phyloP scores from a whole-genome alignment of 2,329 filamentous ascomycete genomes.

The Sporothrix pseudoabietina region DNA sequence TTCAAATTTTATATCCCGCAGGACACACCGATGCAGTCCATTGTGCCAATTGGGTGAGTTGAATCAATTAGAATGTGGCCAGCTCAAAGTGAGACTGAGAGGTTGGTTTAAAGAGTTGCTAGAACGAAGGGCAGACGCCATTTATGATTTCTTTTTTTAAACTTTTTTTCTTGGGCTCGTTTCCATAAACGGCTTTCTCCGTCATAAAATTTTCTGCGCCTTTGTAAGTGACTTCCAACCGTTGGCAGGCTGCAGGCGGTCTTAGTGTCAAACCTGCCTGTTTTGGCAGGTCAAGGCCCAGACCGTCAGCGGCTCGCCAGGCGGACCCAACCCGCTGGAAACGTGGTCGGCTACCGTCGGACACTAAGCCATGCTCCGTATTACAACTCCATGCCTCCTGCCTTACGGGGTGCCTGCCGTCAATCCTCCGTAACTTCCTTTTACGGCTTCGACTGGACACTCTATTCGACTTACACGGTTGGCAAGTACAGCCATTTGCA shows the following conservation, averaged over 20 bases:
- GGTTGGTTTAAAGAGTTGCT: background rate
- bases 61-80: background rate
- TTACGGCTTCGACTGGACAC: background rate
- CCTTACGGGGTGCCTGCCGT: too few relatives aligned
- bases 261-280: background rate
- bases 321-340: background rate
- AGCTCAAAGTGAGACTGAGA: background rate
- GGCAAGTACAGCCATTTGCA: too few relatives aligned
- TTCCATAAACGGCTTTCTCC: background rate
- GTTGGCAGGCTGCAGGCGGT: too few relatives aligned
- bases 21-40: background rate
- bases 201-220: background rate
- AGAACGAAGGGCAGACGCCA: background rate
- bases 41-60: background rate
- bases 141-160: background rate
- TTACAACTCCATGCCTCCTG: background rate
- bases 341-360: constrained; percentile 12
- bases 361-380: background rate
- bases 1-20: background rate
- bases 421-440: background rate
- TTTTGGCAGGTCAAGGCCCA: background rate
- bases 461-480: too few relatives aligned
- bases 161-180: background rate
- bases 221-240: background rate
- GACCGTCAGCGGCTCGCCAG: background rate